Base-by-base conservation (phyloP, 2,329 filamentous ascomycete genomes). In the Eutypella sp. region DNA sequence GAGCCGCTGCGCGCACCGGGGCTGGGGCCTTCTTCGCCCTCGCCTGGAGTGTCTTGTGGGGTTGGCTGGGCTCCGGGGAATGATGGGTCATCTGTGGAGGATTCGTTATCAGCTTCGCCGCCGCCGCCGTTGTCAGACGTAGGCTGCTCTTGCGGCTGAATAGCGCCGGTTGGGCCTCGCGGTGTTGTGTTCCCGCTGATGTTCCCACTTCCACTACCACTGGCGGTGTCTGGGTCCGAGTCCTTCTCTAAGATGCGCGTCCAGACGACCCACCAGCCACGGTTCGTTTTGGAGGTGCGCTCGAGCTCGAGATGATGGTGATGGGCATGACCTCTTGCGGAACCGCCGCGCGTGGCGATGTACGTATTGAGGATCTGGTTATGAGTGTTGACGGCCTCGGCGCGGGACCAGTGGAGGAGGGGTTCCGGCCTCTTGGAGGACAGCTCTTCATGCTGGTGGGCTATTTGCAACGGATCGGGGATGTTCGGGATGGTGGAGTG, bases 191-290 rank as follows among this genome's bases (percentile, higher is more conserved):
- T 23, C 7, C 36, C 36, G 19, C 36, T 39, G 19, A 9, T 15
- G 36, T 4, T n/a, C 8, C 8, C 8, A 29, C 8, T 13, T 8
- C 19, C 19, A 41, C 49, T 15, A 37, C 15, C 25, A n/a, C 36
- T 3, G 38, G 4, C 15, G 36, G 37, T 3, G 16, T 47, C n/a
- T 41, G 8, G 7, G 20, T 9, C 15, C 6, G 31, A 39, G 3
- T 55, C 54, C 8, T 51, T 54, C 42, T 60, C 72, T 5, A 75
- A 57, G 19, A 84, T 67, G 20, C 79, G 70, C 40, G 74, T 81
- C 82, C 82, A 86, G 22, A 85, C 80, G 24, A 86, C 71, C 82
- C 83, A 86, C 80, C 82, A 86, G 1, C 81, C 82, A 27, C 81
- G 75, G 39, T 70, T 79, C 4, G 82, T 85, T 69, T 85, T 84